These are phyloP conservation scores for Acacia pycnantha DNA, from an alignment of 331 rosid genomes.

Conservation along the genomic window DNA sequence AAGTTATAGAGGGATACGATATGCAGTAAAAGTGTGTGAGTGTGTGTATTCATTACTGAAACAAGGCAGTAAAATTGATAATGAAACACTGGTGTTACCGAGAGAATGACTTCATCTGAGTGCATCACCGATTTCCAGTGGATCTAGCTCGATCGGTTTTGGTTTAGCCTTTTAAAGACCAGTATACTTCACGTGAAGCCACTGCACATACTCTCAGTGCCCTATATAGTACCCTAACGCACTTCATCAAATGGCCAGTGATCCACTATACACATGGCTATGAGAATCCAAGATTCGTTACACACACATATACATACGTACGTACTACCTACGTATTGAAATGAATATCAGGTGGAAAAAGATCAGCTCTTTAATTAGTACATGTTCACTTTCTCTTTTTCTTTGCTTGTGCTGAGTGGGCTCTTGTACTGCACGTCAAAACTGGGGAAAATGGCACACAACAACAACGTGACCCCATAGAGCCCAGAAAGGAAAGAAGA, in stretches of 20 bases:
- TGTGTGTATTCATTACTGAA: too few species aligned
- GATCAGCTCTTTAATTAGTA: neutral
- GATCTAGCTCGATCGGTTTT: neutral
- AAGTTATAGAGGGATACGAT: neutral
- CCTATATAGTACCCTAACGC: neutral
- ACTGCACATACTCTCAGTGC: slow-evolving; percentile 7
- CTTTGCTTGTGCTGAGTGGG: neutral
- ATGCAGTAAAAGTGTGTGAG: too few species aligned
- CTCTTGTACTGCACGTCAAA: neutral
- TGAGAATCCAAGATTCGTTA: neutral
- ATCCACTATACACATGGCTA: slow-evolving; percentile 17
- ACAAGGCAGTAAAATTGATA: neutral
- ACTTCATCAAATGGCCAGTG: slow-evolving; percentile 10
- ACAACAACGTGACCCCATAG: neutral
- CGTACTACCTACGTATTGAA: neutral
- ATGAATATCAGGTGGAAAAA: neutral
- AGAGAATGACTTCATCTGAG: neutral
- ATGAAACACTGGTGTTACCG: neutral
- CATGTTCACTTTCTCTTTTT: neutral
- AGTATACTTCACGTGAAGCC: slow-evolving; percentile 18
- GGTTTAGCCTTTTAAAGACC: neutral
- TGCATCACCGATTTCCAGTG: neutral
- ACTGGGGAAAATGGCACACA: neutral
- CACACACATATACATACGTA: neutral
- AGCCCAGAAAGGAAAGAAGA: neutral